Conservation (phyloP, 2,329 filamentous ascomycete genomes). For the Talaromyces sp. region DNA sequence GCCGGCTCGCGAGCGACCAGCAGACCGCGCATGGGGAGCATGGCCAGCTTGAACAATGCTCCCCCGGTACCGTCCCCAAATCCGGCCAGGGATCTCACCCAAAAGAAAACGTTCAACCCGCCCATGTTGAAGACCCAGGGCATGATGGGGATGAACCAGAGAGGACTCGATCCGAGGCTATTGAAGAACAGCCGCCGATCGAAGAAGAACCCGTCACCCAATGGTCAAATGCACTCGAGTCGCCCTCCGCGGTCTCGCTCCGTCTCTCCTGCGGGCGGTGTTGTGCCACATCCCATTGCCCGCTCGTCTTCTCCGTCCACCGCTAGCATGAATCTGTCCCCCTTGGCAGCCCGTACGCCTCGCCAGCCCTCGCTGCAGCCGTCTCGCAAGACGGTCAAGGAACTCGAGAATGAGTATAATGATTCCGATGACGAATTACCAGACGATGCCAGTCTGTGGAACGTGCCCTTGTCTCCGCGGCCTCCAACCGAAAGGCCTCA, state of each 20-base stretch:
- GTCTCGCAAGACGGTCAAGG: conserved; percentile 41
- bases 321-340: conserved; percentile 22
- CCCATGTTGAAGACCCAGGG: neutral
- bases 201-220: conserved; percentile 3
- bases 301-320: conserved; percentile 12
- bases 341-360: conserved; percentile 20
- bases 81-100: conserved; percentile 6
- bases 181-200: conserved; percentile 8
- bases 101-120: conserved; percentile 3
- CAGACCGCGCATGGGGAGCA: conserved; percentile 1
- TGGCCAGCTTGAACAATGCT: neutral
- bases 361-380: conserved; percentile 31
- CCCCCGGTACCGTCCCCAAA: conserved; percentile 1
- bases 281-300: conserved; percentile 7
- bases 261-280: conserved; percentile 3
- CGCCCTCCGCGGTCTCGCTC: conserved; percentile 9
- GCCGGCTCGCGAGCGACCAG: conserved; percentile 10
- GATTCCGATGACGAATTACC: conserved; percentile 48
- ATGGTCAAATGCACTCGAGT: neutral
- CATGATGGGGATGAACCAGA: neutral
- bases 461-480: conserved; percentile 45
- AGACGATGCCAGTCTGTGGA: conserved; percentile 47
- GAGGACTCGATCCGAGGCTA: conserved; percentile 9
- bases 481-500: conserved; percentile 33
- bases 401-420: conserved; percentile 46